A percentile compares a stretch with the other conserved stretches of the same genome.
Conservation (phyloP, 2,329 filamentous ascomycete genomes). For the Venturia asperata region DNA sequence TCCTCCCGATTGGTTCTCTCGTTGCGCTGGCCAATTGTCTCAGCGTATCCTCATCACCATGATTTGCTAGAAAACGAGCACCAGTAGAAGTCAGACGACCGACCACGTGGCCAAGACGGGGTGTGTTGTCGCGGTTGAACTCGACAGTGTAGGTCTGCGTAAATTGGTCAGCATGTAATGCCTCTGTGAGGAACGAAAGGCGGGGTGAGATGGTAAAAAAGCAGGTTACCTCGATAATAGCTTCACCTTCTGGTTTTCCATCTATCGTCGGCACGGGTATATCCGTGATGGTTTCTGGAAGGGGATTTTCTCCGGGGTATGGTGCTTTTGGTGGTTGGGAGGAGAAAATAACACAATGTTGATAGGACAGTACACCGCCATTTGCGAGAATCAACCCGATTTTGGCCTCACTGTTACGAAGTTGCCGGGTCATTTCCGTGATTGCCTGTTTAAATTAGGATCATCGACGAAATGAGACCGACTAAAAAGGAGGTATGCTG, state of each 20-base stretch:
- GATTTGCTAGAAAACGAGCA: constrained; percentile 51
- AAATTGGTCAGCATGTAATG: too few species aligned
- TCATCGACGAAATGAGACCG: background rate
- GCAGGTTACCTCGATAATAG: constrained; percentile 44
- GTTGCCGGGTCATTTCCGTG: constrained; percentile 37
- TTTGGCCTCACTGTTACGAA: constrained; percentile 40
- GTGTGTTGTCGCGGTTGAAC: constrained; percentile 46
- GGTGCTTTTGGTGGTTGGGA: constrained; percentile 34
- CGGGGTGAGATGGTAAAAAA: too few species aligned
- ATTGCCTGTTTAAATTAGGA: constrained; percentile 21
- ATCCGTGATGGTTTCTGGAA: constrained; percentile 39
- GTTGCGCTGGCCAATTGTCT: constrained; percentile 36
- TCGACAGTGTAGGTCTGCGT: constrained; percentile 54
- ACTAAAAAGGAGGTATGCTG: background rate
- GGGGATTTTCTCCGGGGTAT: constrained; percentile 44
- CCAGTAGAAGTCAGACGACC: constrained; percentile 43
- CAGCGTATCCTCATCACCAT: constrained; percentile 46
- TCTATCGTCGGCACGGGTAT: constrained; percentile 36
- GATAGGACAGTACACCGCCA: constrained; percentile 58
- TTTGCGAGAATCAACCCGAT: constrained; percentile 58
- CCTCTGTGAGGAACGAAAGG: too few species aligned
- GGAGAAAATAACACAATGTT: constrained; percentile 55
- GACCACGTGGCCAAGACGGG: constrained; percentile 44
- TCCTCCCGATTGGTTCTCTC: constrained; percentile 44
- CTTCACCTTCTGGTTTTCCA: constrained; percentile 44